Base-by-base conservation (phyloP, 2,329 filamentous ascomycete genomes). In the Fusarium anguioides region DNA sequence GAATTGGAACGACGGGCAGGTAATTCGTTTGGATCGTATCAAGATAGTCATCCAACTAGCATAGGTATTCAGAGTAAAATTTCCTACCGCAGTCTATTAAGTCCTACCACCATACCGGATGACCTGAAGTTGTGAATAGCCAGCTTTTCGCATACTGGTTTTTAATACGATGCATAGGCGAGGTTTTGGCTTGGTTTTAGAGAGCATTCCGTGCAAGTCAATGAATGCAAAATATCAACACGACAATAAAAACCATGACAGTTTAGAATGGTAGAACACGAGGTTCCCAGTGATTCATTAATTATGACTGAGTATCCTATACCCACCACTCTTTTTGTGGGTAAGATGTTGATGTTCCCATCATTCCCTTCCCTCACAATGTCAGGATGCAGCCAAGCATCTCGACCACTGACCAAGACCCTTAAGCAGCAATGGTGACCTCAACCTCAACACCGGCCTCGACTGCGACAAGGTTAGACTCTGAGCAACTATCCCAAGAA, bases 361-460 rank as follows among this genome's bases (percentile, higher is more conserved):
- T 64, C 66, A 57, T 69, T 69, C 58, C 55, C 66, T 69, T 64
- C 66, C 66, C 50, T 64, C 66, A 69, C 66, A 69, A 67, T 64
- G 66, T 51, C 62, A 64, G 59, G 42, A 53, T 23, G 21, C 37
- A 48, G 36, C 53, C 40, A 49, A 52, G 39, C 49, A 55, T 44
- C 26, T 44, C 31, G 29, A 40, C 46, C 36, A 53, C 58, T 64
- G 40, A 60, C 50, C 45, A 57, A 42, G 36, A 51, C 23, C 53
- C 39, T 72, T 72, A 72, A 72, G 92, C 91, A 80, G 92, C 92
- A 80, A 96, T 96, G 81, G 92, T 96, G 76, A 96, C 92, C 87
- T 96, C 92, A 75, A 96, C 92, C 87, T 96, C 92, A 79, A 96
- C 92, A 86, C 92, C 92, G 72, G 92, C 92, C 86, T 96, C 92